Evolutionary conservation across 108 stramenopile species (phyloP).

Genomic region (Chaetoceros tenuissimus): DNA sequence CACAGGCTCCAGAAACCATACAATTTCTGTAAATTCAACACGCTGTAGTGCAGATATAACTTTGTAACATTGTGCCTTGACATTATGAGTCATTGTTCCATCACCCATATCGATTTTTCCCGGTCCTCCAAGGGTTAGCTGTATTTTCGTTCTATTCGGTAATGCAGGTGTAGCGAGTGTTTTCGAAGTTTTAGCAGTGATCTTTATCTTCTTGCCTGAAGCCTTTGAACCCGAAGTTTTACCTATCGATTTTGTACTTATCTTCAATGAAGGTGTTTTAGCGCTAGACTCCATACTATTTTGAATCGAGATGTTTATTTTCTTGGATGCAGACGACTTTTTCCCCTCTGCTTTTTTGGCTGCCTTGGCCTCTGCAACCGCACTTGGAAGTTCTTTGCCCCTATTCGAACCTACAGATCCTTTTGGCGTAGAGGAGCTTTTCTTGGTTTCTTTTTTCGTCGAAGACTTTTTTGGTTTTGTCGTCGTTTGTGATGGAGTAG

Average conservation of each 20-base stretch:
- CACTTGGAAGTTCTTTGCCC: constrained; percentile 27
- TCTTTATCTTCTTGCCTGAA: too few relatives aligned
- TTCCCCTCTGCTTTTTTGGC: constrained; percentile 1
- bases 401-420: background rate
- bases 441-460: constrained; percentile 11
- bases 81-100: constrained; percentile 39
- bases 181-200: too few relatives aligned
- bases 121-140: background rate
- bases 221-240: too few relatives aligned
- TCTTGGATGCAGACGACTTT: background rate
- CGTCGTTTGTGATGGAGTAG: background rate
- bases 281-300: too few relatives aligned
- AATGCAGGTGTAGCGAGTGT: background rate
- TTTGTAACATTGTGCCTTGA: constrained; percentile 58
- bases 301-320: too few relatives aligned
- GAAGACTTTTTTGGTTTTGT: constrained; percentile 3
- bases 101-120: constrained; percentile 1
- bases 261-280: too few relatives aligned
- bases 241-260: too few relatives aligned
- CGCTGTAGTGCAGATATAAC: constrained; percentile 53
- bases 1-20: constrained; percentile 65
- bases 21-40: constrained; percentile 36
- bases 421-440: constrained; percentile 6
- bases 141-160: background rate
- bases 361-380: constrained; percentile 7